Evolutionary conservation across 2,329 filamentous ascomycete species (phyloP), one percentile per base, ranked within the genome.

Genomic region (Aspergillus proliferans): DNA sequence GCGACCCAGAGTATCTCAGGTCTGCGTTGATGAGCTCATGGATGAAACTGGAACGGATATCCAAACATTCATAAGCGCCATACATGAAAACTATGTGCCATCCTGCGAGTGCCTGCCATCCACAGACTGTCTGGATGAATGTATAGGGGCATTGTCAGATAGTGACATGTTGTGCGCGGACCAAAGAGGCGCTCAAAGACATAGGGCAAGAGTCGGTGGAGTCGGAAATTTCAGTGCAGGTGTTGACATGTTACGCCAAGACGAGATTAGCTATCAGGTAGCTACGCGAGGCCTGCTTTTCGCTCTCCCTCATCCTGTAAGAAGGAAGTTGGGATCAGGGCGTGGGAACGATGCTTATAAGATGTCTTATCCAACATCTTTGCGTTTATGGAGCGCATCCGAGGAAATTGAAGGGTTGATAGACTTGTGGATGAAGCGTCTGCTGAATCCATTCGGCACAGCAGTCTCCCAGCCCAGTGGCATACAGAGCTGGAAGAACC

Each of bases 31-130:
- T 55, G 77, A 81, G 1, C 77, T 98, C n/a, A 85, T 95, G 21
- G 88, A 95, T 60, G 92, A 96, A 71, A 90, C 87, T 0, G 93
- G 93, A 1, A 95, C 93, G 0, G 93, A 98, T 61, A 88, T 86
- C 0, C 83, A 87, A 49, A 96, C 91, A 0, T 96, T 96, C 61
- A 81, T 95, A 44, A 87, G 89, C 4, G 88, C 90, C 3, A 73
- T 97, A 0, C 92, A 97, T 64, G 93, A 98, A 62, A 98, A 98
- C 63, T 97, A 95, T 58, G 78, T 86, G 1, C 76, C 90, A 1
- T 97, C 93, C 0, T 97, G 92, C 66, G 71, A 74, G 22, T 74
- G 79, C 2, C 68, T 79, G 19, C 82, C 79, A 0, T 85, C 90
- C 1, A 78, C 91, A 26, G 88, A 93, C 58, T 85, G 85, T 54